A percentile compares a stretch with the other conserved stretches of the same genome.
Evolutionary conservation across 1,284 basidiomycete species (phyloP).

Genomic region (Cerioporus squamosus): DNA sequence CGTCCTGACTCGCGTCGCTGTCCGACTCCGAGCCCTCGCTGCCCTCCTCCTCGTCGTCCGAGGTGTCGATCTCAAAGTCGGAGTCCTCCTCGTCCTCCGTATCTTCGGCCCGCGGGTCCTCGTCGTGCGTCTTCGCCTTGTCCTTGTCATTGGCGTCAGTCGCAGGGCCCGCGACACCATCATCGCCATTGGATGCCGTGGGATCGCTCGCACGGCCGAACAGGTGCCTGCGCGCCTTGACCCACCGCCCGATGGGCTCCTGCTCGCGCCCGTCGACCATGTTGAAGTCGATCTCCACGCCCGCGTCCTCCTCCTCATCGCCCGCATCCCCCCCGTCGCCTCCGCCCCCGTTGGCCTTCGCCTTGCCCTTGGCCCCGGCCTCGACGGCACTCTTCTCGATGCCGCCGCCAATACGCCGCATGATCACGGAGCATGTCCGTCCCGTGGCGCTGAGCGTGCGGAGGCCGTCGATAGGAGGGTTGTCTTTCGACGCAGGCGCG

Average conservation of each 20-base stretch:
- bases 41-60: constrained; percentile 32
- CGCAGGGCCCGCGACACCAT: constrained; percentile 5
- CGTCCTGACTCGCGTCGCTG: constrained; percentile 32
- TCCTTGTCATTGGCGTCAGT: constrained; percentile 16
- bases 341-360: constrained; percentile 32
- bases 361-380: constrained; percentile 30
- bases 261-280: constrained; percentile 74
- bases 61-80: constrained; percentile 44
- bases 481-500: constrained; percentile 28
- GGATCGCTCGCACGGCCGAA: constrained; percentile 50
- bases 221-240: constrained; percentile 53
- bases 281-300: constrained; percentile 66
- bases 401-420: constrained; percentile 47
- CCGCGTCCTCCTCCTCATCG: constrained; percentile 41
- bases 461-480: constrained; percentile 50
- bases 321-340: constrained; percentile 32
- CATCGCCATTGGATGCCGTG: constrained; percentile 1
- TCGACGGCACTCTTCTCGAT: constrained; percentile 23
- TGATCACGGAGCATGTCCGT: constrained; percentile 63
- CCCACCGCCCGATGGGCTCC: constrained; percentile 68
- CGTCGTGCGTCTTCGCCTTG: constrained; percentile 33
- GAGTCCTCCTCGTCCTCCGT: constrained; percentile 59
- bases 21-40: constrained; percentile 20
- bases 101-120: constrained; percentile 40
- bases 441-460: constrained; percentile 67